phyloP scores from a whole-genome alignment of 805 yeast genomes.

The Cyberlindnera subsufficiens region DNA sequence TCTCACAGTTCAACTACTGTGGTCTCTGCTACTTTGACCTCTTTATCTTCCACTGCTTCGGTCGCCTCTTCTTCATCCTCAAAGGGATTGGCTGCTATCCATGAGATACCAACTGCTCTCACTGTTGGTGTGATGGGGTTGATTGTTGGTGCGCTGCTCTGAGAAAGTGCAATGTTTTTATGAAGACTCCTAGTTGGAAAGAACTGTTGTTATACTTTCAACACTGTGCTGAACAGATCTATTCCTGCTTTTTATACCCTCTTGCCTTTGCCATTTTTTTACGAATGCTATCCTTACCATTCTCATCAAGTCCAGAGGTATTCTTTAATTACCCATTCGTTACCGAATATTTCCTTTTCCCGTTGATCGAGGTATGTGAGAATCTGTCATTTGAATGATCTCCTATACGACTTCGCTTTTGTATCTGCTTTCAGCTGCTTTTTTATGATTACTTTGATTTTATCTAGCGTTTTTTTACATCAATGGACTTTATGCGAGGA shows the following conservation, averaged over 20 bases:
- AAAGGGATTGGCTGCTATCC: slow-evolving; percentile 25
- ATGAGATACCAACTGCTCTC: slow-evolving; percentile 21
- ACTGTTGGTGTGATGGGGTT: slow-evolving; percentile 23
- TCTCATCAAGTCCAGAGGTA: slow-evolving; percentile 1
- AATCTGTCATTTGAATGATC: not conserved
- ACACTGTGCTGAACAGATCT: not conserved
- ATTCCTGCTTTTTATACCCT: not conserved
- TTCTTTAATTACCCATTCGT: not conserved
- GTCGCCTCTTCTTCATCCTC: slow-evolving; percentile 26
- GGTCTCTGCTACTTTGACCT: slow-evolving; percentile 15
- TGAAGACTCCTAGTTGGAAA: not conserved
- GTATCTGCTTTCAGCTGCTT: not conserved
- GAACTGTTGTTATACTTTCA: not conserved
- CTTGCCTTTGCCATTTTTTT: not conserved
- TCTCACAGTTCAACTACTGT: slow-evolving; percentile 17
- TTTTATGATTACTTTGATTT: not conserved
- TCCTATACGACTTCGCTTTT: not conserved
- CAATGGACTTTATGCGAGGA: not conserved
- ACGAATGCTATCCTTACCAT: not conserved
- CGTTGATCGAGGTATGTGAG: not conserved
- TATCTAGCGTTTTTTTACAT: not conserved
- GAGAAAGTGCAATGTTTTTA: not conserved
- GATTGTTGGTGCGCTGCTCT: slow-evolving; percentile 24
- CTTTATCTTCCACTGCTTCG: slow-evolving; percentile 17
- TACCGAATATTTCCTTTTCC: not conserved